Base-by-base conservation (phyloP, 805 yeast genomes). In the Kluyveromyces wickerhamii region DNA sequence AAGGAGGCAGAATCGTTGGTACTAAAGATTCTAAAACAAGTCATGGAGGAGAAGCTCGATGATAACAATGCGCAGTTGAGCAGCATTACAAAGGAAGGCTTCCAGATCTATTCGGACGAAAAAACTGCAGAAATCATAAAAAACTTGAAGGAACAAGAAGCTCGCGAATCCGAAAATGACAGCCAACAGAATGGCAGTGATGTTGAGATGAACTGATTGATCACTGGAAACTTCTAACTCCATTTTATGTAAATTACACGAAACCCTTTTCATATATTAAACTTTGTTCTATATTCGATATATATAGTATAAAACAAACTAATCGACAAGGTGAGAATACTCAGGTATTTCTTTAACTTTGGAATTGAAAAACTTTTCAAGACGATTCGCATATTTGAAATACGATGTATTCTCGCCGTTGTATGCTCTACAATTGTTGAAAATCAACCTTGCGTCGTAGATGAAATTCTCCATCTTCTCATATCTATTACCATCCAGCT, bases 41-140 rank as follows among this genome's bases (percentile, higher is more conserved):
- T 92, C 29, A 92, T 92, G 99, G 99, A 92, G 67, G 99, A 92
- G 63, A 92, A 89, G 65, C 69, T 92, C 52, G 96, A 92, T 61
- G 80, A 94, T 37, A 83, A 81, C 47, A 92, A 92, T 59, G 95
- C 95, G 22, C 98, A 94, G 66, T 72, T 92, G 49, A 94, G 98
- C 34, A 73, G 88, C 48, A 94, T 92, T 29, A 92, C 99, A 12
- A 73, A 72, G 48, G 88, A 77, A 17, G 97, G 97, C 0, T 92
- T 87, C 63, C 73, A 78, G 58, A 78, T 89, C 37, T 92, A 92
- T 62, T 67, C 69, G 27, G 94, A 87, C 49, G 83, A 74, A 28
- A 81, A 80, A 58, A 84, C 95, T 48, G 84, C 83, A 25, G 80
- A 72, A 38, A 81, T 87, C 35, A 89, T 92, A 44, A 77, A 75